Evolutionary conservation across 345 rosid genomes (phyloP).

Genomic region (Melastoma malabathricum): DNA sequence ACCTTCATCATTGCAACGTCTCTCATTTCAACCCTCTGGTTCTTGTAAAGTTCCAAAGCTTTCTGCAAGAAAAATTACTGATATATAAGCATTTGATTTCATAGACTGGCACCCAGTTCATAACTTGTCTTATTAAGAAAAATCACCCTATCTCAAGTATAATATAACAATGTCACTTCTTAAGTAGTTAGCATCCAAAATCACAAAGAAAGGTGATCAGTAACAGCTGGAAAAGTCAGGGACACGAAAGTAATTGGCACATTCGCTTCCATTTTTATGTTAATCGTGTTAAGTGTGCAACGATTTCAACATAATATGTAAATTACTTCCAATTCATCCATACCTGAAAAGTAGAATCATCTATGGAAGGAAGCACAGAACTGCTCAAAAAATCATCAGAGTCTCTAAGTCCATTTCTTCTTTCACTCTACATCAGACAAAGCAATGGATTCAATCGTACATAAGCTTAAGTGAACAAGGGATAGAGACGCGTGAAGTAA

Average conservation of each 20-base stretch:
- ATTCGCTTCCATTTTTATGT: too few relatives aligned
- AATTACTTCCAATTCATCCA: conserved; percentile 1
- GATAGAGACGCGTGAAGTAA: background rate
- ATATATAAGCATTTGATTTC: background rate
- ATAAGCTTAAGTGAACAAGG: background rate
- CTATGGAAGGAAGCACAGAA: conserved; percentile 39
- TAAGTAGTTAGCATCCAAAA: too few relatives aligned
- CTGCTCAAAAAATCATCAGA: conserved; percentile 26
- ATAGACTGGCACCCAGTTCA: too few relatives aligned
- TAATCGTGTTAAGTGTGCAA: background rate
- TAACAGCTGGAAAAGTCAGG: too few relatives aligned
- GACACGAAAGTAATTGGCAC: too few relatives aligned
- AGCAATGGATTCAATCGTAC: background rate
- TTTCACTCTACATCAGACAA: conserved; percentile 44
- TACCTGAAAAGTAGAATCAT: conserved; percentile 66
- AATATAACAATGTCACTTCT: too few relatives aligned
- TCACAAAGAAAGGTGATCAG: too few relatives aligned
- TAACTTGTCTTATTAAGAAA: too few relatives aligned
- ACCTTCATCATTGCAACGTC: conserved; percentile 18
- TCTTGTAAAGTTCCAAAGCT: conserved; percentile 73
- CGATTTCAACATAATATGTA: background rate
- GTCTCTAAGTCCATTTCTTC: conserved; percentile 40
- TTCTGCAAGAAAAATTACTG: conserved; percentile 27
- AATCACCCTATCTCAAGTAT: too few relatives aligned
- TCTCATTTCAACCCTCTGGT: conserved; percentile 36